Evolutionary conservation across 2,329 filamentous ascomycete genomes (phyloP), one percentile per base, ranked within the genome.

Genomic region (Fusarium graminum): DNA sequence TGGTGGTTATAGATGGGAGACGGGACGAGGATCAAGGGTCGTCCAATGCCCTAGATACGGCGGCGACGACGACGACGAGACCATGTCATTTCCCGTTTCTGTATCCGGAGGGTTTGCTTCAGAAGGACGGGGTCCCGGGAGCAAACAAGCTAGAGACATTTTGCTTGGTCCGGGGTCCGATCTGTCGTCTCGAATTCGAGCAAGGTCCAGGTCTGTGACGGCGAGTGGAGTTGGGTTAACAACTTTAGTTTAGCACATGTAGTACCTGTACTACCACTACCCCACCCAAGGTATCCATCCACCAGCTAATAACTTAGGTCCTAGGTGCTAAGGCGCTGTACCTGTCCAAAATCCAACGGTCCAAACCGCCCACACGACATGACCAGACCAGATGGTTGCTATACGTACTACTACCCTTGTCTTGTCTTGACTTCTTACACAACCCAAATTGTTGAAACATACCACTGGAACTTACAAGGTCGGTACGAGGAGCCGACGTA

Each of bases 401-500:
- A 40, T 32, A 50, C 30, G n/a, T n/a, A n/a, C n/a, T n/a, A n/a
- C n/a, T n/a, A n/a, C n/a, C n/a, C 39, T 36, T 43, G 30, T 32
- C 34, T 25, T 46, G 36, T 28, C 34, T 22, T 22, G 22, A 22
- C 22, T 49, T 36, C 26, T 22, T 22, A 45, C 30, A n/a, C n/a
- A 50, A 42, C 47, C 39, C 30, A 28, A 57, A 32, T 17, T 44
- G 30, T 46, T 44, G 30, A 50, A 30, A n/a, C 45, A 59, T 43
- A 54, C 69, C 62, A 57, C n/a, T n/a, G n/a, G n/a, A n/a, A 52
- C 53, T 53, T 50, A 38, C 39, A 53, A 36, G 50, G 51, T 51
- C 38, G 64, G 64, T 72, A 72, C 70, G 54, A 52, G 67, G 66
- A 72, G 63, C 70, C 70, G 70, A 62, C 59, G 54, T 70, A 70